phyloP scores from a whole-genome alignment of 441 rosid species.

The Erysimum cheiri region DNA sequence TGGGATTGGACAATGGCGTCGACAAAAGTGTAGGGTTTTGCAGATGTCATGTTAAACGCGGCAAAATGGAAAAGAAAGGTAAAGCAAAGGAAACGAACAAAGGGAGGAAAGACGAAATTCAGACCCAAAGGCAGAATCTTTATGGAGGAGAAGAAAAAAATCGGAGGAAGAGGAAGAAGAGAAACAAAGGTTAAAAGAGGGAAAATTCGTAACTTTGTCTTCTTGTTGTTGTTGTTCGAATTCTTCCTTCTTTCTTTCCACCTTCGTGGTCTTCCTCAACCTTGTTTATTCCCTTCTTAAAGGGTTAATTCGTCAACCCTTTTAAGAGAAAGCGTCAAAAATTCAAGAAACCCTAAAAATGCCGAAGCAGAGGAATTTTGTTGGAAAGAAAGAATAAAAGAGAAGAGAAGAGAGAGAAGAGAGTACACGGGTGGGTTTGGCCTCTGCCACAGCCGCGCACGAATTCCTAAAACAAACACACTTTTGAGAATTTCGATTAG shows the following conservation, averaged over 20 bases:
- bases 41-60: slow-evolving; percentile 39
- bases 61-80: background rate
- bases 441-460: slow-evolving; percentile 46
- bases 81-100: background rate
- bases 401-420: slow-evolving; percentile 31
- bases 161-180: slow-evolving; percentile 5
- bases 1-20: slow-evolving; percentile 43
- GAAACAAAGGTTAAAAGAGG: background rate
- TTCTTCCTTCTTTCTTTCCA: background rate
- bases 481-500: background rate
- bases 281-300: background rate
- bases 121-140: slow-evolving; percentile 40
- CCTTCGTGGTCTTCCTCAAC: slow-evolving; percentile 39
- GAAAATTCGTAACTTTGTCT: slow-evolving; percentile 9
- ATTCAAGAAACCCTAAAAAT: slow-evolving; percentile 42
- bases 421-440: slow-evolving; percentile 59
- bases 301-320: slow-evolving; percentile 43
- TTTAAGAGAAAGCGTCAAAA: slow-evolving; percentile 43
- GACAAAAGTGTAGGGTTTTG: slow-evolving; percentile 29
- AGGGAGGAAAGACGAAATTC: slow-evolving; percentile 16
- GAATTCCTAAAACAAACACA: slow-evolving; percentile 29
- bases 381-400: slow-evolving; percentile 8
- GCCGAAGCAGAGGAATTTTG: slow-evolving; percentile 38
- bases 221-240: background rate
- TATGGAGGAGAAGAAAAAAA: background rate